Percentiles rank a stretch among this genome's conserved stretches.
Evolutionary conservation across 805 yeast genomes (phyloP).

Genomic region (Pichia thaimueangensis): DNA sequence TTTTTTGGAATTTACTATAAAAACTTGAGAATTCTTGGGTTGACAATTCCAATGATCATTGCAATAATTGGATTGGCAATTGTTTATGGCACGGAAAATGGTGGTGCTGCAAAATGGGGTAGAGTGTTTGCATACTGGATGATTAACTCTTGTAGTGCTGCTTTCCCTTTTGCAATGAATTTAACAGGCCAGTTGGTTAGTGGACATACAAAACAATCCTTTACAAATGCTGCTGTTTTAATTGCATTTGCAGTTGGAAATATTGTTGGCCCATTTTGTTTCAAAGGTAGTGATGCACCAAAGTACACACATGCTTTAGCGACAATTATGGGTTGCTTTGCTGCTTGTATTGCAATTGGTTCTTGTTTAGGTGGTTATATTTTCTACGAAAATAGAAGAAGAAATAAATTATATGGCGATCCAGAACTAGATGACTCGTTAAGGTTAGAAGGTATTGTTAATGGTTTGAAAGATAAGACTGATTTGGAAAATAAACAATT

Average conservation of each 20-base stretch:
- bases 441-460: conserved; percentile 25
- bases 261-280: conserved; percentile 47
- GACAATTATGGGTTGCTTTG: conserved; percentile 33
- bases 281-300: conserved; percentile 42
- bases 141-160: conserved; percentile 31
- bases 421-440: conserved; percentile 24
- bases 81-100: conserved; percentile 15
- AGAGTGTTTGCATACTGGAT: conserved; percentile 29
- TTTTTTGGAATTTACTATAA: conserved; percentile 12
- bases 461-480: conserved; percentile 29
- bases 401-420: conserved; percentile 30
- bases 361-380: conserved; percentile 26
- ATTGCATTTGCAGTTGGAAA: conserved; percentile 41
- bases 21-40: conserved; percentile 26
- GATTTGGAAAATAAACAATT: conserved; percentile 26
- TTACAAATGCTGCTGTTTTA: conserved; percentile 40
- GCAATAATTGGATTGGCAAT: conserved; percentile 26
- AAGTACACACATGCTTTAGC: conserved; percentile 35
- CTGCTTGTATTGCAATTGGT: conserved; percentile 30
- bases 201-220: conserved; percentile 45
- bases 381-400: conserved; percentile 34
- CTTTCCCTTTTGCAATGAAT: conserved; percentile 26
- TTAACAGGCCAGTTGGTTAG: conserved; percentile 34
- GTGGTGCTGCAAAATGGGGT: conserved; percentile 24
- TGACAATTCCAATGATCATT: conserved; percentile 39